Evolutionary conservation across 2,329 filamentous ascomycete species (phyloP).

Genomic region (Xylariaceae sp.): DNA sequence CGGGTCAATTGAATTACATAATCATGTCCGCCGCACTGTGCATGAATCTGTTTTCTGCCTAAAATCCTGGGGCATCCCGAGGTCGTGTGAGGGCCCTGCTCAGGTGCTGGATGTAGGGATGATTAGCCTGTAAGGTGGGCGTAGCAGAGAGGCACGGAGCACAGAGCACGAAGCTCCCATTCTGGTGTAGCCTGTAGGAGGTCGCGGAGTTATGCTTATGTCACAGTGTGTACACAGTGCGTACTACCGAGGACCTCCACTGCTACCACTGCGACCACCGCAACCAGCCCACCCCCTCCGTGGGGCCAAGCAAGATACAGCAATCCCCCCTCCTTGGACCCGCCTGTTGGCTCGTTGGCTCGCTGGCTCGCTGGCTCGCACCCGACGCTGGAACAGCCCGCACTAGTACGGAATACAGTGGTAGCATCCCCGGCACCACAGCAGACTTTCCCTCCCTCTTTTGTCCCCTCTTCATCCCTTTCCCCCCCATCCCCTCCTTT

Average conservation of each 20-base stretch:
- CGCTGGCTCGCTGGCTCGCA: constrained; percentile 21
- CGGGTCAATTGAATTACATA: not conserved
- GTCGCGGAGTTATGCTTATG: not conserved
- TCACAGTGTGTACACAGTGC: not conserved
- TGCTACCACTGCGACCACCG: constrained; percentile 5
- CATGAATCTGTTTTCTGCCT: not conserved
- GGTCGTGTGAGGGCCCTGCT: not conserved
- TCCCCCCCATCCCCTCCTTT: constrained; percentile 31
- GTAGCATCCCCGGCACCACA: constrained; percentile 14
- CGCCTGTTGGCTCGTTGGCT: constrained; percentile 14
- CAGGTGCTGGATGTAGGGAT: not conserved
- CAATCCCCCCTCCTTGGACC: constrained; percentile 16
- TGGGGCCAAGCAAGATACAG: constrained; percentile 14
- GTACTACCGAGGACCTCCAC: not conserved
- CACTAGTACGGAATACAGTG: not conserved
- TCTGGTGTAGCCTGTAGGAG: not conserved
- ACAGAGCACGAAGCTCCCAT: not conserved
- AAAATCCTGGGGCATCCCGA: constrained; percentile 5
- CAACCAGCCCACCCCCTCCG: constrained; percentile 14
- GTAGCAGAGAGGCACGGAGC: not conserved
- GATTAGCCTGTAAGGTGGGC: too few species aligned
- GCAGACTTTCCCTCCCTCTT: constrained; percentile 30
- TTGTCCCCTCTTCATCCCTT: constrained; percentile 31
- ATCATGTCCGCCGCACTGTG: constrained; percentile 8
- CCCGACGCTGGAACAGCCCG: constrained; percentile 14